Percentiles rank a stretch among this genome's conserved stretches.
phyloP scores from a whole-genome alignment of 1,284 basidiomycete species.

The Anthracocystis panici-leucophaei region DNA sequence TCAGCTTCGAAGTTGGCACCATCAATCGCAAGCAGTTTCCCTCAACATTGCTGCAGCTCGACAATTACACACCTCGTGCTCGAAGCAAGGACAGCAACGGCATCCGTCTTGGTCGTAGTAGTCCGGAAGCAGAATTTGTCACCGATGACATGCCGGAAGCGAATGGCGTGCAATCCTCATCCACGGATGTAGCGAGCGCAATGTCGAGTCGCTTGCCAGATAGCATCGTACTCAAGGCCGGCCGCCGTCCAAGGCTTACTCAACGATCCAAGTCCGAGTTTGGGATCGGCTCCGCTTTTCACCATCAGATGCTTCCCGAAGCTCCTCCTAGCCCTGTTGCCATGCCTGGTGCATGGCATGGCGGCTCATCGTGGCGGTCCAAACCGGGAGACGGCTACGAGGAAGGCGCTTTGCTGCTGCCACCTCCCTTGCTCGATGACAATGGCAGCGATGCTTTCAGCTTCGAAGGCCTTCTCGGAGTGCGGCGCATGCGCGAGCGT shows the following conservation, averaged over 20 bases:
- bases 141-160: background rate
- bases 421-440: constrained; percentile 65
- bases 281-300: constrained; percentile 50
- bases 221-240: constrained; percentile 37
- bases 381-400: constrained; percentile 52
- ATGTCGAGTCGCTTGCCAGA: constrained; percentile 11
- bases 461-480: constrained; percentile 59
- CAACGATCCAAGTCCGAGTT: constrained; percentile 36
- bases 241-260: constrained; percentile 18
- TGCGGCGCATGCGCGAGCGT: constrained; percentile 62
- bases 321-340: constrained; percentile 63
- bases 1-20: constrained; percentile 42
- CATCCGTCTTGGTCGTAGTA: background rate
- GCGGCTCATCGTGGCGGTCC: constrained; percentile 48
- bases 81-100: constrained; percentile 2
- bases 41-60: constrained; percentile 29
- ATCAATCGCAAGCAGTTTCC: constrained; percentile 21
- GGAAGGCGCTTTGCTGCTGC: constrained; percentile 62
- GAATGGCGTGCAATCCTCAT: background rate
- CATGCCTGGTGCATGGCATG: constrained; percentile 67
- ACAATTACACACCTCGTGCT: constrained; percentile 12
- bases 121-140: background rate
- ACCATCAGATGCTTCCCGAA: constrained; percentile 40
- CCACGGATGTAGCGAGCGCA: background rate
- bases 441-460: constrained; percentile 54